Evolutionary conservation across 495 filamentous ascomycete species (phyloP).

Genomic region (Annulohypoxylon stygium): DNA sequence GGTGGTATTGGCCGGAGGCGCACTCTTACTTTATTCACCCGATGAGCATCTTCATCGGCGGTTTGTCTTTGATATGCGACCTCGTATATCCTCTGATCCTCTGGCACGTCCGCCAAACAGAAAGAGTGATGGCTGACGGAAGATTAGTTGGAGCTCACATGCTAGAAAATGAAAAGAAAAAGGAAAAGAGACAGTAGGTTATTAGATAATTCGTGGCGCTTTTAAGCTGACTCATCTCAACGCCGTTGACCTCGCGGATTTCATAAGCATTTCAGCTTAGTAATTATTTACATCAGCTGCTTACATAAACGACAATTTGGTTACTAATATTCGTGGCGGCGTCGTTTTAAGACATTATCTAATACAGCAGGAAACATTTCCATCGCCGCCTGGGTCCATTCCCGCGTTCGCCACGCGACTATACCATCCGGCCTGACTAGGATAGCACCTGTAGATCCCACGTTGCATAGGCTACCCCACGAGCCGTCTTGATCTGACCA

Average conservation of each 20-base stretch:
- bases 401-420: slow-evolving; percentile 10
- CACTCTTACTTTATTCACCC: background rate
- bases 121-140: background rate
- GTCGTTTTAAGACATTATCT: slow-evolving; percentile 7
- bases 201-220: background rate
- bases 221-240: background rate
- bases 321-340: slow-evolving; percentile 11
- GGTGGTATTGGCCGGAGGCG: slow-evolving; percentile 6
- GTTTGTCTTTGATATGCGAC: background rate
- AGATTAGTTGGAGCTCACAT: background rate
- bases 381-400: slow-evolving; percentile 1
- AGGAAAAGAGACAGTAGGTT: background rate
- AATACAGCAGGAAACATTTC: slow-evolving; percentile 9
- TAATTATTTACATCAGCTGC: background rate
- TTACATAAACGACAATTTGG: background rate
- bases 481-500: slow-evolving; percentile 15
- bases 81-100: slow-evolving; percentile 2
- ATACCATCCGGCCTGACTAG: slow-evolving; percentile 21
- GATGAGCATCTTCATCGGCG: background rate
- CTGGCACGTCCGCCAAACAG: background rate
- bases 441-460: slow-evolving; percentile 7
- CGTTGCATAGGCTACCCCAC: slow-evolving; percentile 9
- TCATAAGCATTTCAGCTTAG: background rate
- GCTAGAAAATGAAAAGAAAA: background rate
- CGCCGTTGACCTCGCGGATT: background rate